Evolutionary conservation across 805 yeast species (phyloP), one percentile per base, ranked within the genome.

Genomic region (Kodamaea leandrae): DNA sequence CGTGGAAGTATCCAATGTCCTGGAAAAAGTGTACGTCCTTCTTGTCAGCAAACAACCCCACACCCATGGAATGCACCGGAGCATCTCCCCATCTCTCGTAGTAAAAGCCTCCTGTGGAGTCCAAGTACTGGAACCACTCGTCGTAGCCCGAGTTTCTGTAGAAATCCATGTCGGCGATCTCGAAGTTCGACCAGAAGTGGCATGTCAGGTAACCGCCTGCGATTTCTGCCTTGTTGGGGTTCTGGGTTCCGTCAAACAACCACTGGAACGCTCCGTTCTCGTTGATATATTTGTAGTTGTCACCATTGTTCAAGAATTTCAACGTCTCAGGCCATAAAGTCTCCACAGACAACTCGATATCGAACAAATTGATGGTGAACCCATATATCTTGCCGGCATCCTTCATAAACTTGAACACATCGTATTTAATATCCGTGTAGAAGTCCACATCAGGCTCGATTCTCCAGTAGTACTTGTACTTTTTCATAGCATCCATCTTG

Each of bases 51-150:
- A 88, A 85, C 38, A 86, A 56, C 6, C 79, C 77, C 25, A 86
- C 61, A 0, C 91, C 96, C 32, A 88, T 54, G 2, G 89, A 78
- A 57, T 86, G 93, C 1, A 87, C 93, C 0, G 96, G 96, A 0
- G 95, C 96, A 65, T 87, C 96, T 2, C 96, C 96, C 96, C 96
- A 87, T 42, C 96, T 64, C 59, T 89, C 96, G 53, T 88, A 88
- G 59, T 86, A 88, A 54, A 87, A 87, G 3, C 91, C 91, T 14
- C 95, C 93, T 1, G 80, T 61, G 3, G 69, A 46, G 43, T 87
- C 96, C 28, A 88, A 63, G 52, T 69, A 64, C 23, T 82, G 64
- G 53, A 82, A 77, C 78, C 84, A 87, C 9, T 63, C 61, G 27
- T 70, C 65, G 55, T 87, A 88, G 1, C 88, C 78, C 40, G 83